A percentile compares a stretch with the other conserved stretches of the same genome.
These are phyloP conservation scores for Hibiscus trionum DNA, from an alignment of 345 rosid genomes.

Conservation along the genomic window DNA sequence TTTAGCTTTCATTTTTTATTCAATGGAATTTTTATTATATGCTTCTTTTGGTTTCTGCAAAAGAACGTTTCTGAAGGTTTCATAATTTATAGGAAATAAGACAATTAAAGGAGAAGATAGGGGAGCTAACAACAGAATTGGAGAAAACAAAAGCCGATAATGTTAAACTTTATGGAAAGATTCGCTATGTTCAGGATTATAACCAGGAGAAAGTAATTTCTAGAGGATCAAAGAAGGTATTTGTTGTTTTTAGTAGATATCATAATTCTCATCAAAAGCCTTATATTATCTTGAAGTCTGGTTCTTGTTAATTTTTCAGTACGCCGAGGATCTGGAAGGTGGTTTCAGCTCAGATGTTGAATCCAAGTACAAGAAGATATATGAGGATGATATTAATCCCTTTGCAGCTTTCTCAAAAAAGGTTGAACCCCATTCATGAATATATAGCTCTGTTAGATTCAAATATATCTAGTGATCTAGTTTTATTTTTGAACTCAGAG, in stretches of 20 bases:
- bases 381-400: conserved; percentile 96
- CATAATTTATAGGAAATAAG: conserved; percentile 60
- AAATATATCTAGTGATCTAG: not conserved
- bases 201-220: conserved; percentile 91
- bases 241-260: not conserved
- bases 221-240: conserved; percentile 89
- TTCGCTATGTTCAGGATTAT: conserved; percentile 96
- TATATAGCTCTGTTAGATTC: not conserved
- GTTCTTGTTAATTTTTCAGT: conserved; percentile 32
- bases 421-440: conserved; percentile 29
- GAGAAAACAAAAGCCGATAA: conserved; percentile 96
- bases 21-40: not conserved
- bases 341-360: conserved; percentile 91
- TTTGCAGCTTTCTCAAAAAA: conserved; percentile 97
- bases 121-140: conserved; percentile 62
- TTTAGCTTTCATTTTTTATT: not conserved
- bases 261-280: conserved; percentile 3
- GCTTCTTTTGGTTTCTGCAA: conserved; percentile 1
- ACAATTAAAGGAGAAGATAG: conserved; percentile 78
- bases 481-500: not conserved
- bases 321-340: conserved; percentile 84
- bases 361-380: conserved; percentile 95
- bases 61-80: not conserved
- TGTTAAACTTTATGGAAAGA: conserved; percentile 89
- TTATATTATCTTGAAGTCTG: conserved; percentile 3